These are phyloP conservation scores for Hericium rajendrae DNA, from an alignment of 768 basidiomycete genomes.

Conservation along the genomic window DNA sequence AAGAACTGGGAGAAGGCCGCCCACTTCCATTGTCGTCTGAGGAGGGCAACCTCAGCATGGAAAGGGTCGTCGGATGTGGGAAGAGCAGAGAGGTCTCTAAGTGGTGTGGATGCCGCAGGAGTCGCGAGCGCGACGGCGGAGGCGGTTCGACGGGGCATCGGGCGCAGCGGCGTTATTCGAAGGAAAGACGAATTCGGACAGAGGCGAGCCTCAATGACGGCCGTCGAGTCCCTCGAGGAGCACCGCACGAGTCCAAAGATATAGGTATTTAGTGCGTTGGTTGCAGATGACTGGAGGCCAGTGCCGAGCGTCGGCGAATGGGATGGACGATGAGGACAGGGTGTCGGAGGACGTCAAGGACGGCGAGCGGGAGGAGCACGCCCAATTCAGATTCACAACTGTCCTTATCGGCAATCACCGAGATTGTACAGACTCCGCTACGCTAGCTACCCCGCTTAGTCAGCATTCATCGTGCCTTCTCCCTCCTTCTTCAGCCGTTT, in stretches of 20 bases:
- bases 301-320: background rate
- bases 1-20: constrained; percentile 88
- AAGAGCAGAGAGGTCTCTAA: constrained; percentile 3
- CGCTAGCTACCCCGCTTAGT: background rate
- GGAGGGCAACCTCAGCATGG: constrained; percentile 31
- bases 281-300: background rate
- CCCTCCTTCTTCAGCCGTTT: constrained; percentile 28
- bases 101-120: constrained; percentile 11
- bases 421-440: background rate
- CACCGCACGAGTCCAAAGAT: too few relatives aligned
- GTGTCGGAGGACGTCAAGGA: background rate
- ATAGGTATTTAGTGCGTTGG: too few relatives aligned
- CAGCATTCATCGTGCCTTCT: background rate
- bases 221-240: too few relatives aligned
- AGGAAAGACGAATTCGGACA: constrained; percentile 23
- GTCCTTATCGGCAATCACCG: background rate
- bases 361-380: background rate
- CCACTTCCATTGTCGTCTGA: constrained; percentile 87
- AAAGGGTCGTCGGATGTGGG: constrained; percentile 14
- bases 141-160: constrained; percentile 26
- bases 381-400: background rate
- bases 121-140: constrained; percentile 15
- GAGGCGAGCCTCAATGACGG: constrained; percentile 10
- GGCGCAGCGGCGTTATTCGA: constrained; percentile 14
- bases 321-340: background rate